Conservation (phyloP, 2,329 filamentous ascomycete genomes). For the Penicillium sp. region DNA sequence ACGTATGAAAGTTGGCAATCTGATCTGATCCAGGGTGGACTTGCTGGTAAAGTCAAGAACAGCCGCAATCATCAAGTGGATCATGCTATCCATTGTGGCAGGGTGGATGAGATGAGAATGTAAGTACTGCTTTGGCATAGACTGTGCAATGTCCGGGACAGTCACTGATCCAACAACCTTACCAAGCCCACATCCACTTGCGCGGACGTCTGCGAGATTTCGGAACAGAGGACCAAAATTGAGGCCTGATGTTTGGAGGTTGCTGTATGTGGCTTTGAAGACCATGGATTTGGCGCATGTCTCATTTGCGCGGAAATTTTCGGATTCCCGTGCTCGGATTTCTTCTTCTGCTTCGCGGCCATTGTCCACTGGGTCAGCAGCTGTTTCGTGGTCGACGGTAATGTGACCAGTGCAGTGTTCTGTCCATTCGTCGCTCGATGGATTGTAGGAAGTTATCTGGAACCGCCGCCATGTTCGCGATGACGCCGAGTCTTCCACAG, state of each 20-base stretch:
- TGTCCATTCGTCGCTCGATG: conserved; percentile 30
- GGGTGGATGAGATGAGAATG: conserved; percentile 38
- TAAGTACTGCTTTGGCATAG: conserved; percentile 35
- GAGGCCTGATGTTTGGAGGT: conserved; percentile 28
- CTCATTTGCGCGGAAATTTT: conserved; percentile 11
- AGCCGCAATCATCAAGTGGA: conserved; percentile 30
- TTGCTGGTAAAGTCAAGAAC: conserved; percentile 24
- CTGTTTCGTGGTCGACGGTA: conserved; percentile 16
- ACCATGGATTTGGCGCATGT: conserved; percentile 23
- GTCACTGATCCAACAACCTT: conserved; percentile 24
- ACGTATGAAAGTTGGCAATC: conserved; percentile 31
- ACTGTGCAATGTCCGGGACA: conserved; percentile 27
- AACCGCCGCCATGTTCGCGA: conserved; percentile 30
- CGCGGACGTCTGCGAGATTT: conserved; percentile 26
- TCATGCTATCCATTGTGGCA: conserved; percentile 35
- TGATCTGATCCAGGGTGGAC: conserved; percentile 20
- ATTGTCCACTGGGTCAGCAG: conserved; percentile 4
- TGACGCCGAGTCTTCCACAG: conserved; percentile 20
- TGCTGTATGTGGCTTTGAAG: conserved; percentile 25
- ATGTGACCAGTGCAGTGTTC: conserved; percentile 37
- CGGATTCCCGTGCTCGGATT: conserved; percentile 9
- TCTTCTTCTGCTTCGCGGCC: conserved; percentile 16
- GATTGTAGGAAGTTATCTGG: conserved; percentile 31
- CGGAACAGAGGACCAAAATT: conserved; percentile 32
- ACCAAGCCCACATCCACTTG: conserved; percentile 17